Conservation (phyloP, 768 basidiomycete genomes). For the Termitomyces sp. region DNA sequence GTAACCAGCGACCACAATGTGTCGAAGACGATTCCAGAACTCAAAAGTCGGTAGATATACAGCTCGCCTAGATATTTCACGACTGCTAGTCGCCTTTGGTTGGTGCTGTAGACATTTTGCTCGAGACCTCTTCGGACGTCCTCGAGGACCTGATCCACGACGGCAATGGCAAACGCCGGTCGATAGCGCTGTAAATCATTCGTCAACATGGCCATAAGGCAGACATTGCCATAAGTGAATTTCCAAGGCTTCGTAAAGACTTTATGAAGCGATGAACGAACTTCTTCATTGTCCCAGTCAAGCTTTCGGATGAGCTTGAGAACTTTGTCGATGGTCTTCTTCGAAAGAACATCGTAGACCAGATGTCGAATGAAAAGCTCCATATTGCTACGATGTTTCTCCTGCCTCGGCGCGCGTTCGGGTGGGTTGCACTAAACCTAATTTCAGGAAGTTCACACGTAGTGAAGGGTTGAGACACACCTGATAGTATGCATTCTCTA, state of each 20-base stretch:
- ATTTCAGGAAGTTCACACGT: neutral
- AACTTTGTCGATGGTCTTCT: conserved; percentile 94
- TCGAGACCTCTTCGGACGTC: conserved; percentile 88
- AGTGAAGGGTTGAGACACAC: conserved; percentile 29
- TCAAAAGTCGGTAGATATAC: conserved; percentile 91
- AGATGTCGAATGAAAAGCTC: conserved; percentile 95
- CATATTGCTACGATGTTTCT: conserved; percentile 80
- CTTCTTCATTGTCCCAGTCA: conserved; percentile 81
- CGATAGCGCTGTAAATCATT: conserved; percentile 94
- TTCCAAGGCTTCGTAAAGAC: conserved; percentile 99
- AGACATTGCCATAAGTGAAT: conserved; percentile 86
- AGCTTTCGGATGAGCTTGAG: conserved; percentile 89
- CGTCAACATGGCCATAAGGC: conserved; percentile 87
- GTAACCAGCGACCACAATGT: conserved; percentile 91
- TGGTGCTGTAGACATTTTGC: conserved; percentile 91
- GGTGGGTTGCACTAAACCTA: conserved; percentile 86
- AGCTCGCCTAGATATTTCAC: conserved; percentile 96
- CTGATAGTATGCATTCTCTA: conserved; percentile 99
- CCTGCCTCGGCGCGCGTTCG: conserved; percentile 79
- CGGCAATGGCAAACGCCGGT: conserved; percentile 78
- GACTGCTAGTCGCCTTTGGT: conserved; percentile 87
- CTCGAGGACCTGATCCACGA: conserved; percentile 94
- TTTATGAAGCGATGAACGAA: conserved; percentile 67
- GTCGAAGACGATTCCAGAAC: conserved; percentile 88
- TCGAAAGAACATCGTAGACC: conserved; percentile 88